Conservation (phyloP, 2,329 filamentous ascomycete genomes). For the Sarocladium oryzae region DNA sequence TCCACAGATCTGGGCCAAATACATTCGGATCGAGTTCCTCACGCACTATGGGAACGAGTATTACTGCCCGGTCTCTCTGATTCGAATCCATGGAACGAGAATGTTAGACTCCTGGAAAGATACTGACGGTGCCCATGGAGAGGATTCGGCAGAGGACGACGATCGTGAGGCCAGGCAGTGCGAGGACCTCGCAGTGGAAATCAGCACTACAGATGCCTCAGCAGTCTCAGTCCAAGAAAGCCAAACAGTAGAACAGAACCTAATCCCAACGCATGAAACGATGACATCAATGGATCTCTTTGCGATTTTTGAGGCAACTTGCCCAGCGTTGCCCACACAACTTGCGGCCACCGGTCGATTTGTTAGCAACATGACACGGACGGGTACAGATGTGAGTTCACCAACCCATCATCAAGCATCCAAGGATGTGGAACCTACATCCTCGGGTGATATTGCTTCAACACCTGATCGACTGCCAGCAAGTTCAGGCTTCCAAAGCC, state of each 20-base stretch:
- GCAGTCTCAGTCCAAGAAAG: not conserved
- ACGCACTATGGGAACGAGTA: constrained; percentile 95
- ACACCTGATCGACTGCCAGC: not conserved
- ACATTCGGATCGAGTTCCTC: constrained; percentile 84
- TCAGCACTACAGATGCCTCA: not conserved
- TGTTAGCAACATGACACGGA: not conserved
- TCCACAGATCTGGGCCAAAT: constrained; percentile 91
- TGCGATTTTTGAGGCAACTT: not conserved
- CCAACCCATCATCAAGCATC: not conserved
- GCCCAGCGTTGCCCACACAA: not conserved
- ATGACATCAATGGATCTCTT: constrained; percentile 6
- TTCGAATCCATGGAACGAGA: constrained; percentile 91
- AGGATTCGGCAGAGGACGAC: constrained; percentile 42
- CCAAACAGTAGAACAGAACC: not conserved
- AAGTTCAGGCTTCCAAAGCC: not conserved
- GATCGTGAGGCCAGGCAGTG: constrained; percentile 11
- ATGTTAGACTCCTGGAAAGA: constrained; percentile 92
- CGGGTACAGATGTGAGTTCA: not conserved
- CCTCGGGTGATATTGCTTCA: not conserved
- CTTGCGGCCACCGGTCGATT: not conserved
- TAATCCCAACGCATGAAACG: not conserved
- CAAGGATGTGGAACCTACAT: not conserved
- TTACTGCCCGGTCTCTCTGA: constrained; percentile 86
- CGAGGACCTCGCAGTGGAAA: not conserved
- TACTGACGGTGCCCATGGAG: constrained; percentile 61